Base-by-base conservation (phyloP, 176 grass and related monocot genomes). In the Puccinellia tenuiflora region DNA sequence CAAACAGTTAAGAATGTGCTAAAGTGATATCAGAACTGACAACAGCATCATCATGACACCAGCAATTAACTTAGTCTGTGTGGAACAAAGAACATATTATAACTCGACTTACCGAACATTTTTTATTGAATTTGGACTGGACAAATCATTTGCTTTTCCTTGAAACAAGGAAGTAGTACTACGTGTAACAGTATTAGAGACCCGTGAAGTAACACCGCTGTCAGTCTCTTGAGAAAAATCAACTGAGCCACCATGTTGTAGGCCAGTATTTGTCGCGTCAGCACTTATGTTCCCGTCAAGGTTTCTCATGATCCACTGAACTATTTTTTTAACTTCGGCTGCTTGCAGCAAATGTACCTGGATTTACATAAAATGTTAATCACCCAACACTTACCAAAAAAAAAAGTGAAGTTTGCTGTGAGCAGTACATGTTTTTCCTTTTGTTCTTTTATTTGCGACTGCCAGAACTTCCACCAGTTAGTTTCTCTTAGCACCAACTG, bases 341-440 rank as follows among this genome's bases (percentile, higher is more conserved):
- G 93, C 96, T 92, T 89, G 93, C 29, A 77, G 81, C 67, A 99
- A 86, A 96, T 99, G 92, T 87, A 94, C 87, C 96, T 99, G 85
- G 83, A 88, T 81, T 89, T 50, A 88, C 73, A 77, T 86, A 80
- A 33, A 75, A 85, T 56, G 69, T 71, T 64, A 42, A 81, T 82
- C 24, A 87, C 60, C 78, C 25, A 8, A 62, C 31, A 35, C 63
- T 52, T 52, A 38, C 33, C 33, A 26, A 9, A 2, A n/a, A n/a
- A 75, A 78, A 43, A 45, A 3, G 15, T 18, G 1, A 28, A 30
- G 38, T 61, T 78, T 62, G 39, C 24, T 29, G 5, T 45, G 24
- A 63, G 40, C 30, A 30, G 9, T 29, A 45, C 9, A 11, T 21
- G 2, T 5, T 46, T 24, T 16, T 1, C 38, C 5, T 6, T 73